phyloP scores from a whole-genome alignment of 768 basidiomycete genomes.

The Sarcodon aspratus region DNA sequence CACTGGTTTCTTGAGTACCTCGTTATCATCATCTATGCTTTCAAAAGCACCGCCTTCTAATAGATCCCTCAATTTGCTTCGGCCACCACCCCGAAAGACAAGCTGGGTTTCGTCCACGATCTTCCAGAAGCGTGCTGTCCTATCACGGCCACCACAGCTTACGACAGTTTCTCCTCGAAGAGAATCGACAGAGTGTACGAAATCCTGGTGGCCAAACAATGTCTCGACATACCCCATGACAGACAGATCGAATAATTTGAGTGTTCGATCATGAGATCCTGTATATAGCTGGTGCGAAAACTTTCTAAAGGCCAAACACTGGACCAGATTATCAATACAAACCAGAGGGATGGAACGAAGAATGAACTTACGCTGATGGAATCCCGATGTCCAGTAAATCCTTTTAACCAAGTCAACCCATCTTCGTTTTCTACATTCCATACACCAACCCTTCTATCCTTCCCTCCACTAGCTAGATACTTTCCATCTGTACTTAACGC shows the following conservation, averaged over 20 bases:
- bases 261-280: slow-evolving; percentile 74
- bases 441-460: slow-evolving; percentile 70
- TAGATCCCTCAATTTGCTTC: slow-evolving; percentile 67
- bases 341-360: slow-evolving; percentile 27
- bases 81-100: slow-evolving; percentile 92
- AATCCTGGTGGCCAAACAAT: slow-evolving; percentile 93
- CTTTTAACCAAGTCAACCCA: slow-evolving; percentile 53
- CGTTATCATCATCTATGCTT: slow-evolving; percentile 45
- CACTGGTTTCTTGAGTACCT: slow-evolving; percentile 24
- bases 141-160: slow-evolving; percentile 83
- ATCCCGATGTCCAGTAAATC: slow-evolving; percentile 71
- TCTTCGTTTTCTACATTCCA: slow-evolving; percentile 68
- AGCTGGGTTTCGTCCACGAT: slow-evolving; percentile 91
- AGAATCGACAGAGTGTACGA: slow-evolving; percentile 65
- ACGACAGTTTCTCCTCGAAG: slow-evolving; percentile 78
- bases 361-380: slow-evolving; percentile 47
- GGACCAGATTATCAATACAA: slow-evolving; percentile 14
- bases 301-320: slow-evolving; percentile 72
- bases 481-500: slow-evolving; percentile 81
- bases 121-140: slow-evolving; percentile 93
- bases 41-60: slow-evolving; percentile 65
- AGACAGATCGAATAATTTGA: slow-evolving; percentile 76
- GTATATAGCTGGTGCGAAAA: slow-evolving; percentile 66
- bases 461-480: slow-evolving; percentile 78
- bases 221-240: slow-evolving; percentile 94